Conservation (phyloP, 2,329 filamentous ascomycete genomes). For the Cryphonectria carpinicola region DNA sequence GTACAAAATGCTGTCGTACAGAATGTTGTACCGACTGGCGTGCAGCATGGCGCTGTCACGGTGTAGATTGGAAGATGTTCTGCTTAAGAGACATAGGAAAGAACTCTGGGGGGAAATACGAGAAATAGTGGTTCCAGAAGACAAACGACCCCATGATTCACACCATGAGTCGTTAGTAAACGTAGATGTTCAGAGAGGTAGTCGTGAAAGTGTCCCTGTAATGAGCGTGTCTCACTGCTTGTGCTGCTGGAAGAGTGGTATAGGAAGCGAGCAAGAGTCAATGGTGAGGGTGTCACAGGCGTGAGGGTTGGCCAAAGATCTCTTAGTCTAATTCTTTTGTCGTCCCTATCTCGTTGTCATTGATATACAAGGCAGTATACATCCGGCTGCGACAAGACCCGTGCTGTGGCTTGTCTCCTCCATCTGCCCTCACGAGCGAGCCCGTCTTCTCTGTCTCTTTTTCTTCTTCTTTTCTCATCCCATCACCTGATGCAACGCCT, state of each 20-base stretch:
- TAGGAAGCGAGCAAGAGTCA: not conserved
- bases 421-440: not conserved
- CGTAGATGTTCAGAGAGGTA: not conserved
- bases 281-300: not conserved
- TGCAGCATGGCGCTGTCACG: not conserved
- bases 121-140: not conserved
- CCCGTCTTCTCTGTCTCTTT: not conserved
- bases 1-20: not conserved
- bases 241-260: not conserved
- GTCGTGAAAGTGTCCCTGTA: not conserved
- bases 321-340: not conserved
- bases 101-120: not conserved
- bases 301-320: not conserved
- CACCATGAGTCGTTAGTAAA: not conserved
- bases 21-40: not conserved
- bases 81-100: not conserved
- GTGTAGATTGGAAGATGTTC: not conserved
- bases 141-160: not conserved
- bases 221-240: not conserved
- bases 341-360: not conserved
- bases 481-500: slow-evolving; percentile 31
- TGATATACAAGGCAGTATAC: slow-evolving; percentile 2
- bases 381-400: not conserved
- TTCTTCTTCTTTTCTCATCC: not conserved
- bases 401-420: not conserved